Evolutionary conservation across 441 rosid species (phyloP).

Genomic region (Theobroma grandiflorum): DNA sequence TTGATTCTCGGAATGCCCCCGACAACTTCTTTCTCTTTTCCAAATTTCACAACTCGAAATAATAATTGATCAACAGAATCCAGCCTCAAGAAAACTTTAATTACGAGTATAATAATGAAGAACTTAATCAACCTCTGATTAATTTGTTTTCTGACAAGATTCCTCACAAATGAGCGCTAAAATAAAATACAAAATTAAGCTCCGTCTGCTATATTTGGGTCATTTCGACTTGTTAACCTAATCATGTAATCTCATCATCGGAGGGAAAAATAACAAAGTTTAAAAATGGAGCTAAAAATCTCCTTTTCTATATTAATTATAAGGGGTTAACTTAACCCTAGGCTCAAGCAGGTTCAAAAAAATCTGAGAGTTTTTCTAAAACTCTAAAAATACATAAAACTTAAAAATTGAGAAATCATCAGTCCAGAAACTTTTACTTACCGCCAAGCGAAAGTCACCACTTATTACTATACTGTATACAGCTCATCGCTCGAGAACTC

Average conservation of each 20-base stretch:
- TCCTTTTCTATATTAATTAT: not conserved
- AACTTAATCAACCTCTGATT: not conserved
- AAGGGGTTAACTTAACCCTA: not conserved
- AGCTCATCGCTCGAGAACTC: not conserved
- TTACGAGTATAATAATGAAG: not conserved
- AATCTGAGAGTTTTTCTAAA: not conserved
- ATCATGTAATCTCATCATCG: not conserved
- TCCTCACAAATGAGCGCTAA: not conserved
- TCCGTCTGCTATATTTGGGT: not conserved
- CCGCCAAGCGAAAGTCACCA: not conserved
- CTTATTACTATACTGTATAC: not conserved
- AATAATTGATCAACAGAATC: not conserved
- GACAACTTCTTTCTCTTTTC: not conserved
- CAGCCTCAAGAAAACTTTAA: not conserved
- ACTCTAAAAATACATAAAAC: not conserved
- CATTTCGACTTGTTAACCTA: not conserved
- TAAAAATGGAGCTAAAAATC: not conserved
- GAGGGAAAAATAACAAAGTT: not conserved
- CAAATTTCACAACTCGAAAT: not conserved
- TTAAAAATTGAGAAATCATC: not conserved
- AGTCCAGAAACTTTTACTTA: not conserved
- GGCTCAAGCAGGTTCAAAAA: not conserved
- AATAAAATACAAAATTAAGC: not conserved
- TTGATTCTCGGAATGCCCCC: conserved; percentile 51
- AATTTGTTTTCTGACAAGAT: no score